These are phyloP conservation scores for Mycena floridula DNA, from an alignment of 768 basidiomycete genomes.

Conservation along the genomic window DNA sequence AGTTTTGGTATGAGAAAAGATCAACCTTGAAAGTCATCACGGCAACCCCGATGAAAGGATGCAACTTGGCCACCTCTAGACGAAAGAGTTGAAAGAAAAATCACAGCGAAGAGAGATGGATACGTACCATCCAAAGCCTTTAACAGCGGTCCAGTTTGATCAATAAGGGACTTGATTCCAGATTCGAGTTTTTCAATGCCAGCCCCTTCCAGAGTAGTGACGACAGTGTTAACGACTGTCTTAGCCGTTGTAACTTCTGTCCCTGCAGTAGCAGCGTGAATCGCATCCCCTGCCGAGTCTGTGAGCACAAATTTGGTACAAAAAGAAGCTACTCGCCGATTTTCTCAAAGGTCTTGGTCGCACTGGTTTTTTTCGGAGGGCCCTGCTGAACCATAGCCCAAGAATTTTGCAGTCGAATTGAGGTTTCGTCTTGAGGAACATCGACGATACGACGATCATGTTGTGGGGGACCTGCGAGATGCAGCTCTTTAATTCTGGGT, in stretches of 20 bases:
- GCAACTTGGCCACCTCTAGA: slow-evolving; percentile 19
- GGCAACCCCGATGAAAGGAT: slow-evolving; percentile 20
- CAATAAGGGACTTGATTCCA: not conserved
- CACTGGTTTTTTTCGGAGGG: not conserved
- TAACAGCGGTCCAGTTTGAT: not conserved
- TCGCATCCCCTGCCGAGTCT: too few species aligned
- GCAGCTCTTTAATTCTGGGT: too few species aligned
- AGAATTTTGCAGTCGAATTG: not conserved
- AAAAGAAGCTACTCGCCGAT: not conserved
- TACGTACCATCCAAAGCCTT: not conserved
- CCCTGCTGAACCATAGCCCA: not conserved
- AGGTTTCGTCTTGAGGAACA: not conserved
- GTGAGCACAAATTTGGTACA: not conserved
- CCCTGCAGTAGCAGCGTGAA: not conserved
- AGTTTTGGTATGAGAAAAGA: not conserved
- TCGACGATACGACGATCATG: not conserved
- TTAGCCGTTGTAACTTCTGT: not conserved
- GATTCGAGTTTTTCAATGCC: not conserved
- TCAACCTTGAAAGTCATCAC: slow-evolving; percentile 15
- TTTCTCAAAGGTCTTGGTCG: not conserved
- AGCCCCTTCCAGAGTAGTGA: not conserved
- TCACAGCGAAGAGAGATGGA: too few species aligned
- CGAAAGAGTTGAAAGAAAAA: slow-evolving; percentile 17
- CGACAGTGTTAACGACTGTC: too few species aligned
- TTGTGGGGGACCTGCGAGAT: too few species aligned